Evolutionary conservation across 2,329 filamentous ascomycete genomes (phyloP).

Genomic region (Pestalotiopsis sp.): DNA sequence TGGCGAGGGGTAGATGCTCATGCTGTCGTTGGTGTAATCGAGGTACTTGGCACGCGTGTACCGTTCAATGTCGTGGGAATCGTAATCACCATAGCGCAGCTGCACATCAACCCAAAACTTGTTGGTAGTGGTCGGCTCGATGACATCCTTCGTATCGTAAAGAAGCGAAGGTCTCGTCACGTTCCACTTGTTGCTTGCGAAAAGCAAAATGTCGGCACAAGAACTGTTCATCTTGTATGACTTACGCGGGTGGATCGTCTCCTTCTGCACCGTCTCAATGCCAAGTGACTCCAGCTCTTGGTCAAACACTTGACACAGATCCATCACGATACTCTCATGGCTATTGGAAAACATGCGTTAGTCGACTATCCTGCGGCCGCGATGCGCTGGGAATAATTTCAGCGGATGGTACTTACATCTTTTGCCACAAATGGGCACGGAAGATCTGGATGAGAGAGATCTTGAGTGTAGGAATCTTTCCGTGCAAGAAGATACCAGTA

Average conservation of each 20-base stretch:
- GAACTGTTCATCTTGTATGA: slow-evolving; percentile 99
- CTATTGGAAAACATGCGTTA: background rate
- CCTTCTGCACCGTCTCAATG: slow-evolving; percentile 97
- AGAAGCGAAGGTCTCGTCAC: slow-evolving; percentile 90
- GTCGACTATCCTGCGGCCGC: background rate
- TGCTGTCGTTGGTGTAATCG: slow-evolving; percentile 97
- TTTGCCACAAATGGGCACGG: slow-evolving; percentile 99
- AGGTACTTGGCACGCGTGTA: slow-evolving; percentile 98
- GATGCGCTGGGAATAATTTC: background rate
- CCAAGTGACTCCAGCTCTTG: slow-evolving; percentile 94
- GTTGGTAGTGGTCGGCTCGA: slow-evolving; percentile 92
- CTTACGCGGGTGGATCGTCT: slow-evolving; percentile 98
- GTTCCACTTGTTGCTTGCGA: slow-evolving; percentile 98
- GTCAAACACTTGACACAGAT: slow-evolving; percentile 97
- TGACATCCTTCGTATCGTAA: slow-evolving; percentile 94
- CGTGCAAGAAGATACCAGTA: slow-evolving; percentile 98
- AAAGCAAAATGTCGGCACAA: slow-evolving; percentile 94
- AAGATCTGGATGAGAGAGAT: slow-evolving; percentile 99
- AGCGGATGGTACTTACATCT: slow-evolving; percentile 72
- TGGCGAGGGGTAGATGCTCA: slow-evolving; percentile 96
- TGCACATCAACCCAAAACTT: slow-evolving; percentile 99
- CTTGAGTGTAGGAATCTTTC: slow-evolving; percentile 97
- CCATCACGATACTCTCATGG: slow-evolving; percentile 68
- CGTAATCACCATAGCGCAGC: slow-evolving; percentile 94
- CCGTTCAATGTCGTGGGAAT: slow-evolving; percentile 97